Base-by-base conservation (phyloP, 345 rosid species). In the Angophora floribunda region DNA sequence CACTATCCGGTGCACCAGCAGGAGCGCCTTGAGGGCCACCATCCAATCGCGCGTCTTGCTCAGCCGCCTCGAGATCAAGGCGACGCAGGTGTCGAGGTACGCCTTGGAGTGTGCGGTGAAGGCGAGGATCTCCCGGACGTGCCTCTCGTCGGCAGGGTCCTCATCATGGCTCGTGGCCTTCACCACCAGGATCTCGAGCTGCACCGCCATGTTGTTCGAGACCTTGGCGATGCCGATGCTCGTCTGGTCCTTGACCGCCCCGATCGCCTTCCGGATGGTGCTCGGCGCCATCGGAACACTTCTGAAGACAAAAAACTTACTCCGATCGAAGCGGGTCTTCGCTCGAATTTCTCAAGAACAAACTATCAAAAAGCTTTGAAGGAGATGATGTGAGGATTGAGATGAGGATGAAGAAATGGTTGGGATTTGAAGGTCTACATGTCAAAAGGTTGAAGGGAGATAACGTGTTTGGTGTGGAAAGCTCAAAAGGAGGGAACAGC, bases 191-290 rank as follows among this genome's bases (percentile, higher is more conserved):
- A 97, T 98, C 88, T 97, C 98, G 4, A 97, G 97, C 87, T 97
- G 97, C 87, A 98, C 98, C 44, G 98, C 97, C 89, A 96, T 85
- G 93, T 95, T 97, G 75, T 99, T 94, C 0, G 98, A 94, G 52
- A 97, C 98, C 87, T 96, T 97, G 30, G 99, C 99, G 80, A 97
- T 75, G 61, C 99, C 90, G 4, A 97, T 97, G 80, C 98, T 97
- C 14, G 99, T 97, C 53, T 97, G 99, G 79, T 97, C 99, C 86
- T 97, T 97, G 50, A 97, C 98, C 4, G 97, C 95, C 45, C 99
- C 99, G 59, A 97, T 95, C 87, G 99, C 99, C 90, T 95, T 96
- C 24, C 98, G 96, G 88, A 97, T 95, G 63, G 97, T 75, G 41
- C 82, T 75, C 0, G 82, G 82, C 28, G 82, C 82, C 82, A 75